Conservation (phyloP, 2,329 filamentous ascomycete genomes). For the Trichoderma hamatum region DNA sequence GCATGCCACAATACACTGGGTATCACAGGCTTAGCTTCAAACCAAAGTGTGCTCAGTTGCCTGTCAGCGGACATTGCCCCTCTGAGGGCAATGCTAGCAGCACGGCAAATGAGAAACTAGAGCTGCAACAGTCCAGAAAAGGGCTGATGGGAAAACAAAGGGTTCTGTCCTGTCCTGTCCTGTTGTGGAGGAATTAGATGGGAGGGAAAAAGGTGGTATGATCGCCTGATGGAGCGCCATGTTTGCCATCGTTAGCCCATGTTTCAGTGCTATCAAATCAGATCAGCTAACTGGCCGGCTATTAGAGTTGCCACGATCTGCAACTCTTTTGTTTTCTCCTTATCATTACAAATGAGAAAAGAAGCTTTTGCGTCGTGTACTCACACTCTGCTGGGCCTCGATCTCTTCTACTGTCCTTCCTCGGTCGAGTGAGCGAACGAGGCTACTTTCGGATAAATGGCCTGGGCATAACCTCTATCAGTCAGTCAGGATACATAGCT, state of each 20-base stretch:
- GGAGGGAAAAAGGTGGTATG: conserved; percentile 1
- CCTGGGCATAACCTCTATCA: not conserved
- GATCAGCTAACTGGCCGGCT: not conserved
- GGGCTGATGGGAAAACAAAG: conserved; percentile 7
- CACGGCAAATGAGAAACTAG: not conserved
- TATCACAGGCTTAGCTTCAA: not conserved
- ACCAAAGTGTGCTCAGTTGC: not conserved
- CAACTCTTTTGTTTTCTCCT: not conserved
- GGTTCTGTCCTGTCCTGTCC: too few species aligned
- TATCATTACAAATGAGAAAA: not conserved
- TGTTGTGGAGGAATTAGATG: not conserved
- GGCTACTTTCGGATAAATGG: not conserved
- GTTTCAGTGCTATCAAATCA: not conserved
- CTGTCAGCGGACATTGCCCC: not conserved
- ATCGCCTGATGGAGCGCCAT: not conserved
- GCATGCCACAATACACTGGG: not conserved
- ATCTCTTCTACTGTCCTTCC: not conserved
- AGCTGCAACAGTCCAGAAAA: not conserved
- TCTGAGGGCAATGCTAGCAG: not conserved
- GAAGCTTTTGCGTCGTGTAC: not conserved
- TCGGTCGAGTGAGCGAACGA: not conserved
- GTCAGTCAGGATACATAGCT: not conserved
- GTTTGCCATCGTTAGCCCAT: not conserved
- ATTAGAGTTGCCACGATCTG: conserved; percentile 14
- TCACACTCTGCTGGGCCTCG: not conserved